A percentile compares a stretch with the other conserved stretches of the same genome.
Evolutionary conservation across 345 rosid genomes (phyloP).

Genomic region (Melastoma malabathricum): DNA sequence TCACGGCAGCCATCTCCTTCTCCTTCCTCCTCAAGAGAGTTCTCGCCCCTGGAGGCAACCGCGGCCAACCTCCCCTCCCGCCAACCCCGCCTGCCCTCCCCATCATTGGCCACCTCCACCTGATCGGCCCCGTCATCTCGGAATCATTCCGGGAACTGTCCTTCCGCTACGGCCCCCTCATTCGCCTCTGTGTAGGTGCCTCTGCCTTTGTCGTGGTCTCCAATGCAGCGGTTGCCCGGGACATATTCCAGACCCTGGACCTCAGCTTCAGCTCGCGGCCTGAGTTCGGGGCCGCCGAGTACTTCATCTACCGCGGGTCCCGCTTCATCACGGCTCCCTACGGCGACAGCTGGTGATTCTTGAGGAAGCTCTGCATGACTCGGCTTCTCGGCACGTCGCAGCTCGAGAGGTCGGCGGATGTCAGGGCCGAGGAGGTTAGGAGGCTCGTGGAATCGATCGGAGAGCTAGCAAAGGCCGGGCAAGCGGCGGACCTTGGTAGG

Average conservation of each 20-base stretch:
- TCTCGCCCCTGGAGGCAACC: neutral
- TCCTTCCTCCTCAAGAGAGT: constrained; percentile 7
- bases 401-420: constrained; percentile 10
- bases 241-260: constrained; percentile 19
- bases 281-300: constrained; percentile 16
- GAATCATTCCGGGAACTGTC: constrained; percentile 18
- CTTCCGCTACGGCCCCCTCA: constrained; percentile 19
- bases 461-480: constrained; percentile 10
- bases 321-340: constrained; percentile 16
- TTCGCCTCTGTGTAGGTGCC: constrained; percentile 17
- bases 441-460: constrained; percentile 13
- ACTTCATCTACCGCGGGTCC: constrained; percentile 17
- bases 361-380: constrained; percentile 26
- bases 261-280: constrained; percentile 23
- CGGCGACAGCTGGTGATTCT: constrained; percentile 19
- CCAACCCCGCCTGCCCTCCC: constrained; percentile 30
- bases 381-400: constrained; percentile 20
- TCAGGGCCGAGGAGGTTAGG: constrained; percentile 17
- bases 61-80: constrained; percentile 9
- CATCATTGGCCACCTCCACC: constrained; percentile 31
- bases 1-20: neutral
- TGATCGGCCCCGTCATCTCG: constrained; percentile 19
- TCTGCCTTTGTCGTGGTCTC: constrained; percentile 15
- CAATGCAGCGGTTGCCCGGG: constrained; percentile 12
- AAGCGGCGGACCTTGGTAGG: constrained; percentile 22